These are phyloP conservation scores for Penicillium sumatraense DNA, from an alignment of 2,329 filamentous ascomycete genomes.

Conservation along the genomic window DNA sequence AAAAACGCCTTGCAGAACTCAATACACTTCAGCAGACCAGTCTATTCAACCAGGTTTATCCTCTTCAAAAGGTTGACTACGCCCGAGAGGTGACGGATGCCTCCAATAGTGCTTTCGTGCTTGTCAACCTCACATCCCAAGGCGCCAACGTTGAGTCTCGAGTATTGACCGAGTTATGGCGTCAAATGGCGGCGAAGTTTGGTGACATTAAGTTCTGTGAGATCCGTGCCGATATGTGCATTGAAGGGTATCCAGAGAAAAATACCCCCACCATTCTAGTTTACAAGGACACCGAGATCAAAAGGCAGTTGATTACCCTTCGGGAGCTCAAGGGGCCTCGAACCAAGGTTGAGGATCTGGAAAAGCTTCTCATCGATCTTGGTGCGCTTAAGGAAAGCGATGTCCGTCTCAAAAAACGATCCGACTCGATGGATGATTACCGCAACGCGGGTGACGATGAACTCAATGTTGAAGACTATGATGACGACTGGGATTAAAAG, in stretches of 20 bases:
- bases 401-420: slow-evolving; percentile 67
- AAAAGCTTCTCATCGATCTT: slow-evolving; percentile 78
- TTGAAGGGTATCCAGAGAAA: slow-evolving; percentile 92
- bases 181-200: slow-evolving; percentile 79
- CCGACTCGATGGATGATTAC: slow-evolving; percentile 61
- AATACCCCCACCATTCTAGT: slow-evolving; percentile 94
- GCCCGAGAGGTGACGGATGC: slow-evolving; percentile 88
- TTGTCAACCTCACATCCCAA: slow-evolving; percentile 81
- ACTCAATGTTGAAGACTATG: slow-evolving; percentile 51
- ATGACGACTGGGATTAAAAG: slow-evolving; percentile 63
- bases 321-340: slow-evolving; percentile 74
- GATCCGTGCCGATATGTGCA: slow-evolving; percentile 88
- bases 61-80: slow-evolving; percentile 93
- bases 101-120: slow-evolving; percentile 67
- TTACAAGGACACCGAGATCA: slow-evolving; percentile 91
- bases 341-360: slow-evolving; percentile 74
- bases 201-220: slow-evolving; percentile 98
- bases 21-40: slow-evolving; percentile 74
- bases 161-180: slow-evolving; percentile 83
- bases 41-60: slow-evolving; percentile 88
- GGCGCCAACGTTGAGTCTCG: slow-evolving; percentile 85
- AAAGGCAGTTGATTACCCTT: slow-evolving; percentile 88
- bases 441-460: slow-evolving; percentile 59
- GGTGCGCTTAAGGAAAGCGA: slow-evolving; percentile 81
- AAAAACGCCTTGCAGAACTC: slow-evolving; percentile 86